These are phyloP conservation scores for Phaeoacremonium minimum DNA, from an alignment of 2,329 filamentous ascomycete species.

Conservation along the genomic window DNA sequence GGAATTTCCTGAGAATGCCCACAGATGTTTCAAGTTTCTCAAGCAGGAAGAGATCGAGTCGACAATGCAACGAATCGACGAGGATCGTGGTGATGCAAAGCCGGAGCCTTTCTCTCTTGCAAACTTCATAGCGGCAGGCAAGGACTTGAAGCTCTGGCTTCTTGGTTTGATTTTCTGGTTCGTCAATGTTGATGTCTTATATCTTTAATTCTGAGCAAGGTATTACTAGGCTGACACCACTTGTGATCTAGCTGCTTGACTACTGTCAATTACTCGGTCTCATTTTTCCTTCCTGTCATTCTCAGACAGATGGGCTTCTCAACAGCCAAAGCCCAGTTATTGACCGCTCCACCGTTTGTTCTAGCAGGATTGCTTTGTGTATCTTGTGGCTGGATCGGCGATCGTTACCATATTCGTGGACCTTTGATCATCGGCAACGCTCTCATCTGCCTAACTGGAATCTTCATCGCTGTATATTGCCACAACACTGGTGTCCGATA, in stretches of 20 bases:
- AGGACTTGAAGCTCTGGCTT: slow-evolving; percentile 57
- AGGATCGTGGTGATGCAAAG: slow-evolving; percentile 53
- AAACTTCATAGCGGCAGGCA: slow-evolving; percentile 40
- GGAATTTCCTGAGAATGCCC: slow-evolving; percentile 57
- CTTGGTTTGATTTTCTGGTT: slow-evolving; percentile 58
- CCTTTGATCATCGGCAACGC: slow-evolving; percentile 64
- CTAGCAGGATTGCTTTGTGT: slow-evolving; percentile 63
- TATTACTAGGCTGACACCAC: too few species aligned
- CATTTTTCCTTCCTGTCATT: slow-evolving; percentile 77
- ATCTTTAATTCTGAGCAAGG: too few species aligned
- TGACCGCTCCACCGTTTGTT: slow-evolving; percentile 66
- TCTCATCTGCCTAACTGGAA: slow-evolving; percentile 61
- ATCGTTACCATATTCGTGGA: slow-evolving; percentile 62
- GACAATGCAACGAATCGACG: slow-evolving; percentile 48
- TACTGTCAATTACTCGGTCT: slow-evolving; percentile 69
- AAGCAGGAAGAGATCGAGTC: slow-evolving; percentile 44
- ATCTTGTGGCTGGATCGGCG: slow-evolving; percentile 56
- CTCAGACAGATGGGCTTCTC: slow-evolving; percentile 64
- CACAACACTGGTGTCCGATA: slow-evolving; percentile 55
- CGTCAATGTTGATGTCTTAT: too few species aligned
- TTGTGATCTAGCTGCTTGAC: slow-evolving; percentile 67
- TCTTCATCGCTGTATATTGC: slow-evolving; percentile 70
- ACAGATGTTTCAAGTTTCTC: slow-evolving; percentile 49
- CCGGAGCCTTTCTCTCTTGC: slow-evolving; percentile 45
- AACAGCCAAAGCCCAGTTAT: slow-evolving; percentile 61